Evolutionary conservation across 1,139 yeast genomes (phyloP).

Genomic region (Scheffersomyces segobiensis): DNA sequence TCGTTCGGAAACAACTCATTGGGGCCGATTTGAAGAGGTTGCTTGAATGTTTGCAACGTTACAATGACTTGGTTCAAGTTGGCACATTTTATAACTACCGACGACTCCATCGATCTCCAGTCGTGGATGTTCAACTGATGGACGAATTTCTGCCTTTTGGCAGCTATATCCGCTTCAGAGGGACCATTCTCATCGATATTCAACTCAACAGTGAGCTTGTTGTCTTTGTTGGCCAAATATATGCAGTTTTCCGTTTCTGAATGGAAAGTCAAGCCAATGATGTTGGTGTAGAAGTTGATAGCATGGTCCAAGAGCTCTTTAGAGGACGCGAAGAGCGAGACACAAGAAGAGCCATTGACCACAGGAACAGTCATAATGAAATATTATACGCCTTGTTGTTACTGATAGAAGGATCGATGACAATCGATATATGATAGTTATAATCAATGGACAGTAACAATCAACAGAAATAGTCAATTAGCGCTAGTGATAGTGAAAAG

Average conservation of each 20-base stretch:
- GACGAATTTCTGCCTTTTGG: constrained; percentile 23
- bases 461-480: neutral
- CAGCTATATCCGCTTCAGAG: constrained; percentile 26
- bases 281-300: constrained; percentile 45
- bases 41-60: constrained; percentile 25
- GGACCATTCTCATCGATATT: constrained; percentile 22
- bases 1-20: constrained; percentile 68
- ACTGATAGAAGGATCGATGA: no score
- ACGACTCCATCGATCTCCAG: constrained; percentile 51
- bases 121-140: constrained; percentile 36
- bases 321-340: constrained; percentile 45
- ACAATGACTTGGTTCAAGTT: constrained; percentile 36
- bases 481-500: neutral
- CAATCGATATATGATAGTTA: neutral
- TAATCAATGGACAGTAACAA: neutral
- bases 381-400: neutral
- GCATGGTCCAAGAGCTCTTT: constrained; percentile 35
- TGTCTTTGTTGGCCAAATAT: constrained; percentile 33
- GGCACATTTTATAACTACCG: constrained; percentile 37
- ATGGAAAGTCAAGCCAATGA: constrained; percentile 42
- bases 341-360: constrained; percentile 53
- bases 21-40: constrained; percentile 49
- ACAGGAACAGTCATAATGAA: constrained; percentile 26
- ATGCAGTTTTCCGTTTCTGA: constrained; percentile 22
- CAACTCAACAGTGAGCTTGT: constrained; percentile 31